Evolutionary conservation across 345 rosid species (phyloP).

Genomic region (Trapa bicornis): DNA sequence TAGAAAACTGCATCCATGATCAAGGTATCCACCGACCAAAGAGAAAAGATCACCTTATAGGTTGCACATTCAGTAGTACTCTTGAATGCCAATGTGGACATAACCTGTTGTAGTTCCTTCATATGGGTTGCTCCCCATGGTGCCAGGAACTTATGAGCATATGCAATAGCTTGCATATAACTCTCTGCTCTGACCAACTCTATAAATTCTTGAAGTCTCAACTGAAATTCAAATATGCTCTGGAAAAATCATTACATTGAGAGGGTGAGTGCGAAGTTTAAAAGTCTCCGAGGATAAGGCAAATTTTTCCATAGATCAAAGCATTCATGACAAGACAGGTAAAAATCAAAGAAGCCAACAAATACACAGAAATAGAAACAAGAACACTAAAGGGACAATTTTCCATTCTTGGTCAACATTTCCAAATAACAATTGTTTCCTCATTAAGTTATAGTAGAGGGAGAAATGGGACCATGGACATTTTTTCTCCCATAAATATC

Average conservation of each 20-base stretch:
- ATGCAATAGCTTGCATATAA: constrained; percentile 56
- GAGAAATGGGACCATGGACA: too few relatives aligned
- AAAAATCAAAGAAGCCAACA: too few relatives aligned
- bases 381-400: too few relatives aligned
- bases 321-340: too few relatives aligned
- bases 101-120: constrained; percentile 70
- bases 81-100: constrained; percentile 82
- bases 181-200: constrained; percentile 78
- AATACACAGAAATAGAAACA: too few relatives aligned
- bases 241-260: constrained; percentile 12
- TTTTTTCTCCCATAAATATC: too few relatives aligned
- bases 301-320: too few relatives aligned
- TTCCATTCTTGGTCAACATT: too few relatives aligned
- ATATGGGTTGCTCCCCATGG: constrained; percentile 84
- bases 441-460: too few relatives aligned
- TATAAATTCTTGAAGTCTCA: constrained; percentile 89
- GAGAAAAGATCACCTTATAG: constrained; percentile 48
- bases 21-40: background rate
- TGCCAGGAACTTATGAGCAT: constrained; percentile 72
- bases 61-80: constrained; percentile 59
- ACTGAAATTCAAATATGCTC: constrained; percentile 90
- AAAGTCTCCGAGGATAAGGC: background rate
- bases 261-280: background rate
- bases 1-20: background rate
- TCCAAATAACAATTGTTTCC: too few relatives aligned